phyloP scores from a whole-genome alignment of 2,329 filamentous ascomycete genomes.

The Tolypocladium endophyticum region DNA sequence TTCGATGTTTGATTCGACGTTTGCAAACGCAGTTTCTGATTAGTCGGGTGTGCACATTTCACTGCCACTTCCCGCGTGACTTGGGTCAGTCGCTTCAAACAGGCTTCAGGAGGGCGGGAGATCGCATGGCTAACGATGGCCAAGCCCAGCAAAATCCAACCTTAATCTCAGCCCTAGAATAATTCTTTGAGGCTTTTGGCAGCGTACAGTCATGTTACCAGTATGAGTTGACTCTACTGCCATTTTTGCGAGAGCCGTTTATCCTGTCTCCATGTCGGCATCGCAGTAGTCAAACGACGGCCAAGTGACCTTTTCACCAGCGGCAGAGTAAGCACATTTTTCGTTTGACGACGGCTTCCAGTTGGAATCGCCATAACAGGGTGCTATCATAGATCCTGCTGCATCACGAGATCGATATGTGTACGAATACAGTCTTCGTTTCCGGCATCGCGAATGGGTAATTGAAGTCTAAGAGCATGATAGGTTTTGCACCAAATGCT shows the following conservation, averaged over 20 bases:
- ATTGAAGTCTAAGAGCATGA: not conserved
- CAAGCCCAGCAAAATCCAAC: not conserved
- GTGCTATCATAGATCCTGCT: not conserved
- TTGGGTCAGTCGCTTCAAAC: not conserved
- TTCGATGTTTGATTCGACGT: not conserved
- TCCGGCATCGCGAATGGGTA: not conserved
- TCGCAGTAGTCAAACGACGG: not conserved
- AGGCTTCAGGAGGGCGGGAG: not conserved
- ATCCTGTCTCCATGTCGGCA: not conserved
- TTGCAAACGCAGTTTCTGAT: not conserved
- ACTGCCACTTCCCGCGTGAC: not conserved
- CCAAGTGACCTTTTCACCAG: not conserved
- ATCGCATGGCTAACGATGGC: not conserved
- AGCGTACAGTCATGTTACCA: too few species aligned
- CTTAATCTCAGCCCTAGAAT: not conserved
- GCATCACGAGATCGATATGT: not conserved
- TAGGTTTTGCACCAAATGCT: not conserved
- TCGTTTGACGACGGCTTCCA: not conserved
- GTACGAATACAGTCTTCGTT: not conserved
- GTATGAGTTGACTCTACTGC: not conserved
- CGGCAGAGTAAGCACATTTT: not conserved
- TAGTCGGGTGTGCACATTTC: not conserved
- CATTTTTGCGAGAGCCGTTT: not conserved
- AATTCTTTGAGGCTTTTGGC: too few species aligned
- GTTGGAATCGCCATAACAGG: too few species aligned